Evolutionary conservation across 139 green algal genomes (phyloP), one percentile per base, ranked within the genome.

Genomic region (Chlorella vulgaris): DNA sequence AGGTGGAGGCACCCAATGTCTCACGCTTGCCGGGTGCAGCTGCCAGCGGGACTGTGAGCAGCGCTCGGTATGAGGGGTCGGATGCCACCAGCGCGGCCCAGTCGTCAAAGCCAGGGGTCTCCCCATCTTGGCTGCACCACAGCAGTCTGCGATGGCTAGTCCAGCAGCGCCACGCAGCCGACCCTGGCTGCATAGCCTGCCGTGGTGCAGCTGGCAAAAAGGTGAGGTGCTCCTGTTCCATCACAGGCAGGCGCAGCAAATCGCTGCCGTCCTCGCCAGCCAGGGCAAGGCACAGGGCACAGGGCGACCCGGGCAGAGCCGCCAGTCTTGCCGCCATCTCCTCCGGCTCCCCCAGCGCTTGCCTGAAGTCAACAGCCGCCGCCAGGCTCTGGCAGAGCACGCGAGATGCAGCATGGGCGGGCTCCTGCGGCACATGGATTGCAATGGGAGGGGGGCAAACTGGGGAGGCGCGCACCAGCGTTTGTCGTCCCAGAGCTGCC

Each of bases 351-450:
- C n/a, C n/a, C n/a, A 55, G 26, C 28, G 55, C 53, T 26, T 38
- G 31, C 2, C 58, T 53, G 35, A 55, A 28, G 1, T 69, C 74
- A 24, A 92, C 77, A 5, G 93, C 85, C 15, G 69, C 39, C 43
- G 84, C 70, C 63, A 86, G 84, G 24, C 2, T 7, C 15, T 82
- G 69, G 76, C 58, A 39, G 43, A 58, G 22, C 35, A 42, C 24
- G n/a, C 40, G 40, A 4, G 69, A 40, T 22, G 24, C n/a, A 18
- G 18, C 19, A 90, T 69, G 28, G 8, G 8, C 5, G 8, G 55
- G 22, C n/a, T 65, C 55, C 55, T 65, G 55, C 55, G n/a, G 36
- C 18, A 29, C 38, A 24, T 24, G 47, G 39, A 40, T 51, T 77
- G 78, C 73, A 75, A 81, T 33, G 83, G 85, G 73, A 71, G 31